Conservation (phyloP, 2,329 filamentous ascomycete species). For the Simplicillium aogashimaense region DNA sequence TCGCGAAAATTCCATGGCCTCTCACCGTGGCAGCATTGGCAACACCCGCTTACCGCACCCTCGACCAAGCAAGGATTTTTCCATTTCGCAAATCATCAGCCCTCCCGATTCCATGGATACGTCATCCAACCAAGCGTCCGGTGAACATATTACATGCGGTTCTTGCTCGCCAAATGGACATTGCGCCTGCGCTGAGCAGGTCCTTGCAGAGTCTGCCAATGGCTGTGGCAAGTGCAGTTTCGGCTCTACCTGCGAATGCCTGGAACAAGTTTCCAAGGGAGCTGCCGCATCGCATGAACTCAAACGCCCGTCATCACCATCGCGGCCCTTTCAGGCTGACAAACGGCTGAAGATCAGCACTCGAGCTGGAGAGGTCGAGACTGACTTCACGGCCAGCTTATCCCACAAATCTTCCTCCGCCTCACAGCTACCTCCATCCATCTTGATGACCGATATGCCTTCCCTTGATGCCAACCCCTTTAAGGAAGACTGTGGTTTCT, state of each 20-base stretch:
- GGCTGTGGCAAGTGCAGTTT: slow-evolving; percentile 59
- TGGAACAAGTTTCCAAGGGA: slow-evolving; percentile 48
- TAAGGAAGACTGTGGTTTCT: slow-evolving; percentile 71
- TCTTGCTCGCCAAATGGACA: slow-evolving; percentile 40
- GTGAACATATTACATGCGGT: slow-evolving; percentile 38
- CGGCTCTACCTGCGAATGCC: slow-evolving; percentile 53
- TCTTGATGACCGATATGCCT: slow-evolving; percentile 24
- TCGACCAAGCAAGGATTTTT: slow-evolving; percentile 32
- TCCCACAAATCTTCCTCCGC: slow-evolving; percentile 30
- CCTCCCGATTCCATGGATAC: slow-evolving; percentile 34
- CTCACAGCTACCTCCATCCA: slow-evolving; percentile 16
- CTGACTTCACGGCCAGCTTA: slow-evolving; percentile 64
- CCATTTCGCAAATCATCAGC: slow-evolving; percentile 48
- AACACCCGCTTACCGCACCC: slow-evolving; percentile 15
- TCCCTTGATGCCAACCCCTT: slow-evolving; percentile 29
- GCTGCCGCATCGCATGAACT: slow-evolving; percentile 23
- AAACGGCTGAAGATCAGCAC: slow-evolving; percentile 42
- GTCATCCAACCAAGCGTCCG: slow-evolving; percentile 16
- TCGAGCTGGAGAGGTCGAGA: slow-evolving; percentile 50
- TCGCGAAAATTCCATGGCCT: slow-evolving; percentile 9
- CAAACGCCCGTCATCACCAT: slow-evolving; percentile 41
- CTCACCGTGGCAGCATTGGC: slow-evolving; percentile 16
- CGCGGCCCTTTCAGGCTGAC: slow-evolving; percentile 30
- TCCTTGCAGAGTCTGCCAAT: slow-evolving; percentile 38
- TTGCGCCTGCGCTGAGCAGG: slow-evolving; percentile 52